Evolutionary conservation across 306 rosid species (phyloP).

Genomic region (Adenanthera pavonina): DNA sequence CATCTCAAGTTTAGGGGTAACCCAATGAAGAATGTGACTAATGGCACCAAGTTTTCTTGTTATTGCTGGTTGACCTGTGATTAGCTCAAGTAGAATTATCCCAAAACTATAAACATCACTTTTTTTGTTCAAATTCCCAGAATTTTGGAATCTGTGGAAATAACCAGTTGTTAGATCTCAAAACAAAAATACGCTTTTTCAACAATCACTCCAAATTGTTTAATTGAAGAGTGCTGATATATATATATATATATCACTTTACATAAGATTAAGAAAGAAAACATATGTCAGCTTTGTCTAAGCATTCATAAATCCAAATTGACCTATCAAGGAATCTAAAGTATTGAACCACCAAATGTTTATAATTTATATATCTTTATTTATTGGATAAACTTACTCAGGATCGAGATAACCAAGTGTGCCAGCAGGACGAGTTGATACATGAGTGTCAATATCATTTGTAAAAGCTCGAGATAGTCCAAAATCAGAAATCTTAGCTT

Average conservation of each 20-base stretch:
- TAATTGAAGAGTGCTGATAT: too few species aligned
- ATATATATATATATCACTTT: too few species aligned
- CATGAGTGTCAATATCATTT: slow-evolving; percentile 38
- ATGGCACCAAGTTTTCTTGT: background rate
- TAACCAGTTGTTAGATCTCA: background rate
- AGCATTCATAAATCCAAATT: too few species aligned
- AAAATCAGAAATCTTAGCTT: background rate
- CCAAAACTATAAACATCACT: slow-evolving; percentile 24
- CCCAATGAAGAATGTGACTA: slow-evolving; percentile 15
- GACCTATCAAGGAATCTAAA: too few species aligned
- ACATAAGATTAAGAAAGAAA: too few species aligned
- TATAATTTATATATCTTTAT: background rate
- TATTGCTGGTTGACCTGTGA: background rate
- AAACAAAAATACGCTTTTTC: background rate
- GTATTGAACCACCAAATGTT: too few species aligned
- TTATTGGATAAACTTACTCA: slow-evolving; percentile 44
- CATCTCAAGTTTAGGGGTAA: slow-evolving; percentile 34
- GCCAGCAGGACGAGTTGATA: slow-evolving; percentile 42
- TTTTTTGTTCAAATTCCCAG: background rate
- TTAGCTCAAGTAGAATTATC: background rate
- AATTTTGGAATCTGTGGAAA: slow-evolving; percentile 11
- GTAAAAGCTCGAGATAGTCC: slow-evolving; percentile 18
- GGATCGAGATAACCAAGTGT: slow-evolving; percentile 55
- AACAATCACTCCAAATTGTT: background rate
- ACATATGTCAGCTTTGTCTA: too few species aligned